A percentile compares a stretch with the other conserved stretches of the same genome.
Evolutionary conservation across 2,329 filamentous ascomycete species (phyloP).

Genomic region (Fusarium longipes): DNA sequence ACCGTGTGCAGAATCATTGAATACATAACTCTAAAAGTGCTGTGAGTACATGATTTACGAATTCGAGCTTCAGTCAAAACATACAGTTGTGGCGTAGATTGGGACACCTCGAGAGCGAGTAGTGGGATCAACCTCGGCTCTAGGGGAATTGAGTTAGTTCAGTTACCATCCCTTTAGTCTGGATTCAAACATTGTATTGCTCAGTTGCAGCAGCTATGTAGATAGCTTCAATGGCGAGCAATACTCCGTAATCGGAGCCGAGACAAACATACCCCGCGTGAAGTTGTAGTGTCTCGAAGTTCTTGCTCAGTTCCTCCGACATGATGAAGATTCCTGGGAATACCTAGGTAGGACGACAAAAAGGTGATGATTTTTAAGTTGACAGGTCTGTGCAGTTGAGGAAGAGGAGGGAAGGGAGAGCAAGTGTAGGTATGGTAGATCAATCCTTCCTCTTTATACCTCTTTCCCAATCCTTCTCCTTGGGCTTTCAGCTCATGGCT

Average conservation of each 20-base stretch:
- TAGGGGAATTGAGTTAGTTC: constrained; percentile 51
- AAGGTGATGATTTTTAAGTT: not conserved
- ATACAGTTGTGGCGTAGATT: constrained; percentile 89
- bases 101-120: constrained; percentile 93
- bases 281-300: constrained; percentile 87
- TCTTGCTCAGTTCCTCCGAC: constrained; percentile 61
- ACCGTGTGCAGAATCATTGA: constrained; percentile 96
- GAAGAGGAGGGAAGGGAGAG: not conserved
- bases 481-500: not conserved
- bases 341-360: not conserved
- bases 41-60: not conserved
- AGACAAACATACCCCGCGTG: constrained; percentile 76
- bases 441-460: constrained; percentile 42
- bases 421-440: not conserved
- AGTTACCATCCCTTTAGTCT: not conserved
- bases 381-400: not conserved
- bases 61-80: constrained; percentile 9
- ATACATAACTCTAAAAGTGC: constrained; percentile 77
- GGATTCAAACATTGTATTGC: not conserved
- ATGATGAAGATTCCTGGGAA: constrained; percentile 48
- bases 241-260: constrained; percentile 28
- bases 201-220: constrained; percentile 1
- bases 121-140: constrained; percentile 80
- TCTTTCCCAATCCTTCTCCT: constrained; percentile 5
- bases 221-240: not conserved